Conservation (phyloP, 176 grass and related monocot genomes). For the Cenchrus fungigraminus region DNA sequence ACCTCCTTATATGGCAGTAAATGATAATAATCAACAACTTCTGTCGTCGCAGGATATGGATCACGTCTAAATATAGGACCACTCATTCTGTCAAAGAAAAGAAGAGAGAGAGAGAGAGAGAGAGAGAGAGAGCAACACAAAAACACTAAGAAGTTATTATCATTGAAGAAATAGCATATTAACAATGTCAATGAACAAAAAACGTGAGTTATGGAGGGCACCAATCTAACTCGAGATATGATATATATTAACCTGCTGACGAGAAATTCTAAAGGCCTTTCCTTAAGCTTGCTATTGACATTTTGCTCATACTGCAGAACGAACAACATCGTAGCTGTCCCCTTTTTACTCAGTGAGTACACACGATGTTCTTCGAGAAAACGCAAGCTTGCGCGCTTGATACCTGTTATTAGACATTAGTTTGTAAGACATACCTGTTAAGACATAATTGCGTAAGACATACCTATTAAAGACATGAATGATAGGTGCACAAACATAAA, state of each 20-base stretch:
- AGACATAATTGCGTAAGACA: neutral
- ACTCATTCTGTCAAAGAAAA: slow-evolving; percentile 43
- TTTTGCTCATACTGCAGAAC: slow-evolving; percentile 48
- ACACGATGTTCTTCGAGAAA: slow-evolving; percentile 46
- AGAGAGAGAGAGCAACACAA: neutral
- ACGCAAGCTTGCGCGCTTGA: slow-evolving; percentile 35
- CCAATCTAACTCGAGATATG: slow-evolving; percentile 13
- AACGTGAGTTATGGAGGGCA: neutral
- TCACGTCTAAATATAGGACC: slow-evolving; percentile 51
- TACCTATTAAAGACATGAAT: neutral
- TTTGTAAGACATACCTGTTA: neutral
- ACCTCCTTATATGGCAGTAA: slow-evolving; percentile 64
- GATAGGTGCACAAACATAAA: slow-evolving; percentile 21
- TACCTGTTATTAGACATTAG: neutral
- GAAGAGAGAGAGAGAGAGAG: neutral
- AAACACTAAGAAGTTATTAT: neutral
- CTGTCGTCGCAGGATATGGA: slow-evolving; percentile 29
- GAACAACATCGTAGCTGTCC: slow-evolving; percentile 53
- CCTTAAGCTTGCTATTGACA: slow-evolving; percentile 22
- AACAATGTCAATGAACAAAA: neutral
- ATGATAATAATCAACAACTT: slow-evolving; percentile 57
- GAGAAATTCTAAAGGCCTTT: slow-evolving; percentile 52
- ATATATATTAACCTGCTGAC: slow-evolving; percentile 46
- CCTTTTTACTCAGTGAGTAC: slow-evolving; percentile 59
- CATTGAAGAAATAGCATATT: neutral